Evolutionary conservation across 2,329 filamentous ascomycete genomes (phyloP).

Genomic region (Didymella keratinophila): DNA sequence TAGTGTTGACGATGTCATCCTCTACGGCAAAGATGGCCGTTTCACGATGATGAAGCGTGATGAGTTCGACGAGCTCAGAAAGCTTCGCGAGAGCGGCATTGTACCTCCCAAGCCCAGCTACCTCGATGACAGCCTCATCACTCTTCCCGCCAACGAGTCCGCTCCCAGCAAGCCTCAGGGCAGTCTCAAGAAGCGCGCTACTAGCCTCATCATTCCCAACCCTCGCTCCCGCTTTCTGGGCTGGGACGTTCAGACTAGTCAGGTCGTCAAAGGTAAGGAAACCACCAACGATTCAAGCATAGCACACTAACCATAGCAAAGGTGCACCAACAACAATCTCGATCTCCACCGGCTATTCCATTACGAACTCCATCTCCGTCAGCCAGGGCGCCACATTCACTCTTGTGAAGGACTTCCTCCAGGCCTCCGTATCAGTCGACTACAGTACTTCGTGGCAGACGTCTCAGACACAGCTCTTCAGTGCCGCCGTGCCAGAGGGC

Average conservation of each 20-base stretch:
- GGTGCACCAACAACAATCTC: constrained; percentile 36
- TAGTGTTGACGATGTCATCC: constrained; percentile 36
- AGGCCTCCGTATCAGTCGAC: constrained; percentile 32
- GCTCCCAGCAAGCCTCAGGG: constrained; percentile 1
- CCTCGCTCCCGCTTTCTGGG: constrained; percentile 44
- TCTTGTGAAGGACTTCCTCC: constrained; percentile 40
- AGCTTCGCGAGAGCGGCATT: constrained; percentile 22
- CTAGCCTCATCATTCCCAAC: constrained; percentile 33
- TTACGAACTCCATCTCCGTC: constrained; percentile 47
- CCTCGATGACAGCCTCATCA: constrained; percentile 25
- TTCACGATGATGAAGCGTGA: constrained; percentile 35
- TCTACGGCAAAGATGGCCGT: constrained; percentile 34
- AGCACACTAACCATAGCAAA: not conserved
- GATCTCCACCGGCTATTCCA: constrained; percentile 48
- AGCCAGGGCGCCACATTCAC: constrained; percentile 23
- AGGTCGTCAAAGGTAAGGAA: constrained; percentile 39
- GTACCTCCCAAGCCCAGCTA: constrained; percentile 31
- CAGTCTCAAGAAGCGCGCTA: constrained; percentile 28
- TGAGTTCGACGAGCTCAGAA: constrained; percentile 30
- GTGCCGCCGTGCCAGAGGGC: constrained; percentile 46
- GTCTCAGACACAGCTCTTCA: constrained; percentile 41
- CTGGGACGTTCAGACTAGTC: constrained; percentile 53
- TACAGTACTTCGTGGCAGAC: constrained; percentile 48
- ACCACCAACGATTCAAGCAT: not conserved
- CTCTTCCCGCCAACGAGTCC: constrained; percentile 18